Conservation (phyloP, 345 rosid genomes). For the Hibiscus syriacus region DNA sequence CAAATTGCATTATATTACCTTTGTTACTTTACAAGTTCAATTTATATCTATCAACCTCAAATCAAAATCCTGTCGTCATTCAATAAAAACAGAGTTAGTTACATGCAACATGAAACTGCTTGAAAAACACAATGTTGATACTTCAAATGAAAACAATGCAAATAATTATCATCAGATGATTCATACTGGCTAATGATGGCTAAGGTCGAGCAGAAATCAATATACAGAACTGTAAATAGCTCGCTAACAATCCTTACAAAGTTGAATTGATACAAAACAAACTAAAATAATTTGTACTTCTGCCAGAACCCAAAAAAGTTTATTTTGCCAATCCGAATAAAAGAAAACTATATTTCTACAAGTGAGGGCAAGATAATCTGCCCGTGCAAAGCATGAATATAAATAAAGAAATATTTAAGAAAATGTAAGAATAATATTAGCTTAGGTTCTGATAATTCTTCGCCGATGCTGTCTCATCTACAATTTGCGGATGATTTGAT, state of each 20-base stretch:
- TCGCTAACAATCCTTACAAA: neutral
- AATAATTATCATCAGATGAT: neutral
- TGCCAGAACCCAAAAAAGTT: neutral
- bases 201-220: neutral
- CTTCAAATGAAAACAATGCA: neutral
- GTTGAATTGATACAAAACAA: neutral
- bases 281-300: neutral
- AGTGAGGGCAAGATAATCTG: neutral
- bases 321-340: neutral
- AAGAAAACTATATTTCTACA: neutral
- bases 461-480: neutral
- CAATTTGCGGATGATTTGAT: too few species aligned
- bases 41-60: slow-evolving; percentile 75
- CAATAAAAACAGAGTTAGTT: slow-evolving; percentile 2
- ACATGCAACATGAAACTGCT: neutral
- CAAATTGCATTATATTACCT: slow-evolving; percentile 38
- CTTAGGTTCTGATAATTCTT: too few species aligned
- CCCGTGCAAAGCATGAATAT: neutral
- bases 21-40: slow-evolving; percentile 85
- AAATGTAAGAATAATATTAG: neutral
- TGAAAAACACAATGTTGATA: neutral
- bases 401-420: neutral
- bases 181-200: neutral
- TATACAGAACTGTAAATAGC: neutral
- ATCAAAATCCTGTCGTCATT: slow-evolving; percentile 79